Evolutionary conservation across 1,284 basidiomycete species (phyloP).

Genomic region (Ganoderma multipileum): DNA sequence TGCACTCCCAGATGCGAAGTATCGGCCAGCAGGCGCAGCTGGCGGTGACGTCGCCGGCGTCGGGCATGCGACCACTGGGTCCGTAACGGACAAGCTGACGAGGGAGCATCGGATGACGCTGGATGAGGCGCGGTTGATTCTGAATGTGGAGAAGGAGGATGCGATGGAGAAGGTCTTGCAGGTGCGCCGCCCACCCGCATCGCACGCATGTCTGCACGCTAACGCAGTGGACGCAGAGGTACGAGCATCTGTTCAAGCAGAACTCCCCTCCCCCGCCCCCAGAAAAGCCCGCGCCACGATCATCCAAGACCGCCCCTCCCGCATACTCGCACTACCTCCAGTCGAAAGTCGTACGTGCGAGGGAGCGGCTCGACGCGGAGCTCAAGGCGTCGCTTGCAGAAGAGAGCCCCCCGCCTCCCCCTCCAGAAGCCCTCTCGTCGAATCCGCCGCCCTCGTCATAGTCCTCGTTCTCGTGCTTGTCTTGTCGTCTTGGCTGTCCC

Average conservation of each 20-base stretch:
- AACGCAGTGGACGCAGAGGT: conserved; percentile 63
- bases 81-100: conserved; percentile 78
- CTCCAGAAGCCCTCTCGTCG: conserved; percentile 23
- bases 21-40: conserved; percentile 66
- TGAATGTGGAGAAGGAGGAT: conserved; percentile 88
- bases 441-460: conserved; percentile 27
- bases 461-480: background rate
- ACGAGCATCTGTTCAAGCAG: conserved; percentile 91
- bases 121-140: conserved; percentile 94
- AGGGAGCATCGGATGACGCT: conserved; percentile 92
- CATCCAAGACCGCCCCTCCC: conserved; percentile 45
- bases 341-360: conserved; percentile 94
- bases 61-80: conserved; percentile 76
- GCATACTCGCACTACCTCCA: conserved; percentile 91
- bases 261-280: conserved; percentile 77
- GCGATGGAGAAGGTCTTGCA: conserved; percentile 73
- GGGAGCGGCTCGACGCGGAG: conserved; percentile 94
- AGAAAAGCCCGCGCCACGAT: conserved; percentile 47
- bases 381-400: conserved; percentile 45
- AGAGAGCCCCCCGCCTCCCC: conserved; percentile 29
- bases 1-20: conserved; percentile 68
- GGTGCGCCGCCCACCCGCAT: conserved; percentile 48
- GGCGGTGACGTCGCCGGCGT: conserved; percentile 75
- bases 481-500: background rate
- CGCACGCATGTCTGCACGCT: background rate